Conservation (phyloP, 495 filamentous ascomycete genomes). For the Usnea hakonensis region DNA sequence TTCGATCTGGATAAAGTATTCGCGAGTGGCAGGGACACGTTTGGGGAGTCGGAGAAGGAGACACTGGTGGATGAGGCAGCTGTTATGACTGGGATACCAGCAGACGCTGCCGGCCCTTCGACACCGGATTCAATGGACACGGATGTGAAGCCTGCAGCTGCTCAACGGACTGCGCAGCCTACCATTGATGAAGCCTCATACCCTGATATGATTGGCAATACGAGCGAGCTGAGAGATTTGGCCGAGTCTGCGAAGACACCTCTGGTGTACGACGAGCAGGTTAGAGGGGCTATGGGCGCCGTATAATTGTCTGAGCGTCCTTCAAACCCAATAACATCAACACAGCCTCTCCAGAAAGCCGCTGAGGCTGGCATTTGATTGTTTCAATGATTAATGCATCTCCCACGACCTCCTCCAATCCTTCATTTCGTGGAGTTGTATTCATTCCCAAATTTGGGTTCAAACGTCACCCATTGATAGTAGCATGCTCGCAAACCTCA, state of each 20-base stretch:
- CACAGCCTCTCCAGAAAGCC: too few relatives aligned
- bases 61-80: constrained; percentile 1
- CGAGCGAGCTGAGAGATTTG: not conserved
- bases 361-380: too few relatives aligned
- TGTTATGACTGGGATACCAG: not conserved
- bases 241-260: not conserved
- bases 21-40: constrained; percentile 13
- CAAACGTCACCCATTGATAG: too few relatives aligned
- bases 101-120: not conserved
- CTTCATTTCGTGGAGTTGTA: too few relatives aligned
- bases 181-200: not conserved
- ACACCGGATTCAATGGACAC: not conserved
- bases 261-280: not conserved
- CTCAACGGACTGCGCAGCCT: not conserved
- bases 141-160: not conserved
- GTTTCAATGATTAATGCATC: too few relatives aligned
- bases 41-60: constrained; percentile 10
- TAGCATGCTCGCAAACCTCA: too few relatives aligned
- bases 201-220: not conserved
- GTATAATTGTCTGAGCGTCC: not conserved
- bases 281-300: not conserved
- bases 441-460: too few relatives aligned
- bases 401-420: too few relatives aligned
- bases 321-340: too few relatives aligned
- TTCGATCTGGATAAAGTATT: constrained; percentile 20